phyloP scores from a whole-genome alignment of 257 asterid species.

The Scutellaria galericulata region DNA sequence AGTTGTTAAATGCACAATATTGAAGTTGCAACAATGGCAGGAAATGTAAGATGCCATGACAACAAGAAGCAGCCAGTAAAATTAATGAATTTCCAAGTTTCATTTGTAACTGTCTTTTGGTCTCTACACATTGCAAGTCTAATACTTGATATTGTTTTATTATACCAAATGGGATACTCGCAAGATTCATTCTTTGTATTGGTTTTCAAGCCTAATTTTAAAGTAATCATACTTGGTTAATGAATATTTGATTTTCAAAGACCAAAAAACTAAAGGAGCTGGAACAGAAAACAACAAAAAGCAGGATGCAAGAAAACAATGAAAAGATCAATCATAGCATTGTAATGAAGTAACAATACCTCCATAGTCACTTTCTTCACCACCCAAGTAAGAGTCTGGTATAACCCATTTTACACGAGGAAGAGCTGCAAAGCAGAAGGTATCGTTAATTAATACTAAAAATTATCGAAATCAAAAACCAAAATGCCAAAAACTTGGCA shows the following conservation, averaged over 20 bases:
- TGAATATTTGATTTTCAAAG: background rate
- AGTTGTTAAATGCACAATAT: background rate
- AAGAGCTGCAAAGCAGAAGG: slow-evolving; percentile 35
- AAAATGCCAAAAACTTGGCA: background rate
- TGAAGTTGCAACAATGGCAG: background rate
- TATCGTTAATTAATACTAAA: background rate
- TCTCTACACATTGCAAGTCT: background rate
- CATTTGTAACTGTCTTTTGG: background rate
- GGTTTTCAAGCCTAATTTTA: no score
- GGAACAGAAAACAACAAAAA: background rate
- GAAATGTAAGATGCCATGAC: background rate
- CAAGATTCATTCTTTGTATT: background rate
- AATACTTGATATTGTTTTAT: background rate
- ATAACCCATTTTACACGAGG: slow-evolving; percentile 50
- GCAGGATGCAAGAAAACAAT: slow-evolving; percentile 19
- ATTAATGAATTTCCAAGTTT: background rate
- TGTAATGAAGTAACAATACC: slow-evolving; percentile 32
- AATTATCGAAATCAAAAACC: background rate
- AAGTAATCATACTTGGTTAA: background rate
- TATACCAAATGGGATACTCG: background rate
- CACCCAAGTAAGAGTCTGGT: slow-evolving; percentile 51
- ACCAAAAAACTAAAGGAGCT: background rate
- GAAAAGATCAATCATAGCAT: background rate
- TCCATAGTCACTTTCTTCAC: slow-evolving; percentile 47
- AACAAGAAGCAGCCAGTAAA: slow-evolving; percentile 1